A percentile compares a stretch with the other conserved stretches of the same genome.
Conservation (phyloP, 306 rosid species). For the Medicago ruthenica region DNA sequence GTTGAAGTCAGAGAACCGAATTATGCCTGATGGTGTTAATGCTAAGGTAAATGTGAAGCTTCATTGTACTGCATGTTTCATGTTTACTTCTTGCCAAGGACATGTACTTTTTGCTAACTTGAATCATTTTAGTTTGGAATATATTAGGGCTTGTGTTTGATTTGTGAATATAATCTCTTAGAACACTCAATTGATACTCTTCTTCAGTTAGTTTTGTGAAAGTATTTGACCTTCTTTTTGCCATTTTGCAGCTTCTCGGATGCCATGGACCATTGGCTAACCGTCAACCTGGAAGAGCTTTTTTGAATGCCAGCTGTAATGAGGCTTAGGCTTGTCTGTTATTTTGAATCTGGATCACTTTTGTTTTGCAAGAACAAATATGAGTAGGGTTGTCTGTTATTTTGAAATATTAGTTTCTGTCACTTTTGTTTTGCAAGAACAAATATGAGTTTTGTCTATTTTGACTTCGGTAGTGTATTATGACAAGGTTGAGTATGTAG, state of each 20-base stretch:
- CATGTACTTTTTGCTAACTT: too few relatives aligned
- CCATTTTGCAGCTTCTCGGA: neutral
- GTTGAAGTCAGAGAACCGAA: neutral
- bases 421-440: too few relatives aligned
- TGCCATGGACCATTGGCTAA: neutral
- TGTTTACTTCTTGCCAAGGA: neutral
- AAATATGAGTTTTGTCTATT: too few relatives aligned
- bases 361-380: too few relatives aligned
- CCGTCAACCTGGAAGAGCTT: neutral
- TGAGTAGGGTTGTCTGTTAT: too few relatives aligned
- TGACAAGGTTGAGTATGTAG: too few relatives aligned
- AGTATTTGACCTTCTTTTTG: neutral
- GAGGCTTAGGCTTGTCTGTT: neutral
- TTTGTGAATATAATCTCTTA: neutral
- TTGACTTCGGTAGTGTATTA: too few relatives aligned
- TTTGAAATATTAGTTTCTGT: too few relatives aligned
- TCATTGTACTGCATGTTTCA: too few relatives aligned
- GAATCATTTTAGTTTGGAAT: neutral
- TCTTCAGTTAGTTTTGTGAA: too few relatives aligned
- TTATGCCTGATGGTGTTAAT: neutral
- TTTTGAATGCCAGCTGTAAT: neutral
- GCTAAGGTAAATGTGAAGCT: neutral
- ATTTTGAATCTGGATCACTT: neutral
- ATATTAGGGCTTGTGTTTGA: neutral
- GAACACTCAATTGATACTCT: neutral